phyloP scores from a whole-genome alignment of 306 rosid genomes.

The Sindora glabra region DNA sequence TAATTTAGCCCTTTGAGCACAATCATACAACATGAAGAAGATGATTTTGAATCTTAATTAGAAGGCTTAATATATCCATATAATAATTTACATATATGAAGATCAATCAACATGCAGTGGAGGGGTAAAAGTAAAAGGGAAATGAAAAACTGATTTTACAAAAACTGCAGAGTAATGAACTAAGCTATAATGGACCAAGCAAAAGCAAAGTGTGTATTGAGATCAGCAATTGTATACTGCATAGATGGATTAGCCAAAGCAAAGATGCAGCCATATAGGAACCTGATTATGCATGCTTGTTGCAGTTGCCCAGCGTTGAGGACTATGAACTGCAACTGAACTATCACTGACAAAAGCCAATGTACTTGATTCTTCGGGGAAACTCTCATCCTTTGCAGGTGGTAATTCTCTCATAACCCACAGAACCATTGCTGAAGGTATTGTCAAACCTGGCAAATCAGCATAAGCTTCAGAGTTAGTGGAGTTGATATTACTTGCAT shows the following conservation, averaged over 20 bases:
- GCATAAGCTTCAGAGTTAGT: constrained; percentile 11
- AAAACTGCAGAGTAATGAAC: background rate
- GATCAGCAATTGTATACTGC: background rate
- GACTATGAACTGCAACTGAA: constrained; percentile 39
- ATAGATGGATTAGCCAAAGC: constrained; percentile 5
- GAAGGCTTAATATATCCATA: background rate
- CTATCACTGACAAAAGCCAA: constrained; percentile 48
- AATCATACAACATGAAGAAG: background rate
- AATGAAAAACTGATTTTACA: background rate
- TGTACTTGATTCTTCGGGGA: constrained; percentile 50
- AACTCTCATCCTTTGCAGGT: constrained; percentile 29
- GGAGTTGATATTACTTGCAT: background rate
- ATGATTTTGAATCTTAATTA: constrained; percentile 3
- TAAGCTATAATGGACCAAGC: constrained; percentile 8
- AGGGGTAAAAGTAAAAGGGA: background rate
- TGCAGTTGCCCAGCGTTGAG: constrained; percentile 64
- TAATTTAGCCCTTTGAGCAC: background rate
- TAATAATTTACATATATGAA: background rate
- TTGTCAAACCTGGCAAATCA: constrained; percentile 64
- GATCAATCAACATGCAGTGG: constrained; percentile 8
- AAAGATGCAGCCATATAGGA: constrained; percentile 10
- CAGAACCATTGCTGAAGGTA: constrained; percentile 69
- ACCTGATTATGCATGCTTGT: constrained; percentile 69
- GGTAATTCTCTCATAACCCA: constrained; percentile 92
- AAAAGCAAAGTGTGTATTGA: background rate